Base-by-base conservation (phyloP, 1,284 basidiomycete species). In the Sanghuangporus baumii region DNA sequence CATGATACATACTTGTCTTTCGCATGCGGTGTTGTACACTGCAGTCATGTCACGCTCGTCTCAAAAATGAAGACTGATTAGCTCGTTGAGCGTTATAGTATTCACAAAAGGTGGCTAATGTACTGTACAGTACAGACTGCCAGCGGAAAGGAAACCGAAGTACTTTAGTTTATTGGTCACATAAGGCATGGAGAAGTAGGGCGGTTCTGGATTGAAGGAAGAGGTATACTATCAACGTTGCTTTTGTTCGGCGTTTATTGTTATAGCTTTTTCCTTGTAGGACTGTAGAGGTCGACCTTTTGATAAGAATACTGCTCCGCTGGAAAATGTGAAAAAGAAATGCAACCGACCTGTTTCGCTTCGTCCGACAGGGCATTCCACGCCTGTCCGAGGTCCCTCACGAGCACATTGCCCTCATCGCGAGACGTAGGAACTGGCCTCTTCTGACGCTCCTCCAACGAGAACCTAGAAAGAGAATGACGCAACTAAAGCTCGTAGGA, bases 331-430 rank as follows among this genome's bases (percentile, higher is more conserved):
- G 23, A 54, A 26, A 18, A 37, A 36, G 7, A 31, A 31, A 31
- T 7, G 26, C 12, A 48, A 58, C 57, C 3, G 16, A 60, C 59
- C 59, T 16, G 11, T 40, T 60, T 60, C 50, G 34, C 48, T 43
- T 23, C 48, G 9, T 60, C 48, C 16, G 59, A 52, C 48, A 60
- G 9, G 23, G n/a, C 48, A 37, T 26, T 60, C 59, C 59, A 60
- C 14, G 14, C 54, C 37, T 40, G 36, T 16, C 16, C 59, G 36
- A 38, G 11, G 20, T 36, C 50, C 7, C 18, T 51, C 50, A 52
- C 6, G 43, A 31, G 26, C 16, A 18, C 1, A 0, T 18, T 7
- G 26, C 38, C 48, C 2, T 47, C 43, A 23, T 31, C n/a, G 31
- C 38, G 16, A 16, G 18, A 26, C 9, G 34, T 23, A 16, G 20